Conservation (phyloP, 1,284 basidiomycete genomes). For the Ganoderma lucidum region DNA sequence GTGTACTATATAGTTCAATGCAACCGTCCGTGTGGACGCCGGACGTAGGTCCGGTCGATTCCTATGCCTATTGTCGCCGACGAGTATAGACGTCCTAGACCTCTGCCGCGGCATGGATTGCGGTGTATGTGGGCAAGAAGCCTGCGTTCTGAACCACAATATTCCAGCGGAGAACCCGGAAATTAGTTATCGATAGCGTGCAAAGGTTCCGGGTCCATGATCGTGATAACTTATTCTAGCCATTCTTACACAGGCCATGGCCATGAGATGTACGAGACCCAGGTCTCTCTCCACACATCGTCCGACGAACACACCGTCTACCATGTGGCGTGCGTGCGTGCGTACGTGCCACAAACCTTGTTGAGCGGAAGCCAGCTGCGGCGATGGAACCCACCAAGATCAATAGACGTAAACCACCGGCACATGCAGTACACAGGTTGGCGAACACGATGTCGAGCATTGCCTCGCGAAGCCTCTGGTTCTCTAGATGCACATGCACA, state of each 20-base stretch:
- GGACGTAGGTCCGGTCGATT: background rate
- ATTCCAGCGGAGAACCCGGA: background rate
- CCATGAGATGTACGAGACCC: background rate
- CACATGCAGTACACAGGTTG: background rate
- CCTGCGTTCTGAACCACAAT: background rate
- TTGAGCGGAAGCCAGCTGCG: background rate
- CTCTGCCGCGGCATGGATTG: background rate
- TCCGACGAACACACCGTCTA: background rate
- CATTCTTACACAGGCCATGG: background rate
- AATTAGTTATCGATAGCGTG: background rate
- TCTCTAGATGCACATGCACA: background rate
- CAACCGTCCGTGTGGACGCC: slow-evolving; percentile 5
- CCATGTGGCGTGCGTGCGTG: background rate
- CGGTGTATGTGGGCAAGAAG: background rate
- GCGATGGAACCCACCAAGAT: background rate
- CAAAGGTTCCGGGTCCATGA: background rate
- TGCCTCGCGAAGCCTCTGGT: background rate
- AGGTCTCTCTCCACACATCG: background rate
- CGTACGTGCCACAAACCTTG: background rate
- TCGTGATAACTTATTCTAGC: background rate
- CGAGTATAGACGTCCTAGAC: background rate
- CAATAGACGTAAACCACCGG: background rate
- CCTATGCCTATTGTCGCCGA: background rate
- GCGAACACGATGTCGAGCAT: slow-evolving; percentile 4
- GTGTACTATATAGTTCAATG: slow-evolving; percentile 10